Conservation (phyloP, 2,329 filamentous ascomycete species). For the Colletotrichum simmondsii region DNA sequence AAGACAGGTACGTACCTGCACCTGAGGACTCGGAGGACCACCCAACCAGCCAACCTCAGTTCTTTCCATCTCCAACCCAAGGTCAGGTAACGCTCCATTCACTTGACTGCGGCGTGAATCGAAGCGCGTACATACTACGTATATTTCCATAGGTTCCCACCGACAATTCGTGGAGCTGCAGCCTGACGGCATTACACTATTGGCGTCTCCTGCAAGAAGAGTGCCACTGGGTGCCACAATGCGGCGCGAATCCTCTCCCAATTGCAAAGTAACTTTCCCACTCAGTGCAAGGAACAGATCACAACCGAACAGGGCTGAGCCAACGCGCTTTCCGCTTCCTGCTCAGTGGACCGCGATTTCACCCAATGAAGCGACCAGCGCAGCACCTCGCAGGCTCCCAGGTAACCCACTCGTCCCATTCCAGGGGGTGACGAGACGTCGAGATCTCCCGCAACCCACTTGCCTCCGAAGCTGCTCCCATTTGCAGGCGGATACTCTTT, state of each 20-base stretch:
- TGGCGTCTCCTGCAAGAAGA: neutral
- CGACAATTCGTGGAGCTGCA: slow-evolving; percentile 14
- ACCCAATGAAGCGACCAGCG: slow-evolving; percentile 15
- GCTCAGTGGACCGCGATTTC: neutral
- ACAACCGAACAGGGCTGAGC: slow-evolving; percentile 33
- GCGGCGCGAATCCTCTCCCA: neutral
- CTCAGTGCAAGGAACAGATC: neutral
- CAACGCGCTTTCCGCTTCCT: slow-evolving; percentile 26
- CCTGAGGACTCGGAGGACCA: neutral
- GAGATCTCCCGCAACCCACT: slow-evolving; percentile 1
- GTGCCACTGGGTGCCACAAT: neutral
- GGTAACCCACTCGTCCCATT: slow-evolving; percentile 13
- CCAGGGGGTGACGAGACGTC: slow-evolving; percentile 4
- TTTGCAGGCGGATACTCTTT: neutral
- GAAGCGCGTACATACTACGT: neutral
- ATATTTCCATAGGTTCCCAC: neutral
- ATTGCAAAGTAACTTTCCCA: neutral
- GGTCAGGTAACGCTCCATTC: neutral
- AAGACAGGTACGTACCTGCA: slow-evolving; percentile 1
- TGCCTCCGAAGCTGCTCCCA: neutral
- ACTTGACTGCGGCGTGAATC: neutral
- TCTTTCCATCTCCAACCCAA: neutral
- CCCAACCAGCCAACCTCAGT: slow-evolving; percentile 10
- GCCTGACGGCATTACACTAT: neutral
- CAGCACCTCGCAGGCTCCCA: slow-evolving; percentile 1